Conservation (phyloP, 768 basidiomycete species). For the Artomyces pyxidatus region DNA sequence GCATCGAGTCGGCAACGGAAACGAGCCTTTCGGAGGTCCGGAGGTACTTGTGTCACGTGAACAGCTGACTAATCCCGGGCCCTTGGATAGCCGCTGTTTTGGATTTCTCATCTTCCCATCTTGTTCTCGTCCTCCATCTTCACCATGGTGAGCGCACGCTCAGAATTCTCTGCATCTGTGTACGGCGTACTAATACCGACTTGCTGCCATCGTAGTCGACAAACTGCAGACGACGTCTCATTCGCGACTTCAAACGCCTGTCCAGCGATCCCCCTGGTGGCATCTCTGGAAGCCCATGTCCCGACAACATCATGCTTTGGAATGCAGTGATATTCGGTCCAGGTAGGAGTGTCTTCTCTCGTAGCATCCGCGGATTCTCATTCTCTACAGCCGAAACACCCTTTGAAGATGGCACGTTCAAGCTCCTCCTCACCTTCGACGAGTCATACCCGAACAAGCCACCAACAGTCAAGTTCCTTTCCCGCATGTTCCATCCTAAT, state of each 20-base stretch:
- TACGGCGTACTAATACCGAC: not conserved
- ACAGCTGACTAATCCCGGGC: not conserved
- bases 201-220: conserved; percentile 57
- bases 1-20: no score
- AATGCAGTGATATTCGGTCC: conserved; percentile 99
- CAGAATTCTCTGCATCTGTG: not conserved
- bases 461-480: conserved; percentile 94
- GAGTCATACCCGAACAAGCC: conserved; percentile 99
- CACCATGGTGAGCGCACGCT: conserved; percentile 10
- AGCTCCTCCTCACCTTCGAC: conserved; percentile 89
- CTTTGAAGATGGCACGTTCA: conserved; percentile 99
- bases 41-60: no score
- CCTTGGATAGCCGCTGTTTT: no score
- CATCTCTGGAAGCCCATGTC: conserved; percentile 93
- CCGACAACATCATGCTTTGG: conserved; percentile 99
- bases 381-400: conserved; percentile 79
- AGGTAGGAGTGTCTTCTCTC: conserved; percentile 47
- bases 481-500: conserved; percentile 98
- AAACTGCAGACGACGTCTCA: conserved; percentile 88
- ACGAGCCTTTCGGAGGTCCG: no score
- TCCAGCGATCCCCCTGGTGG: conserved; percentile 93
- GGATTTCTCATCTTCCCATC: not conserved
- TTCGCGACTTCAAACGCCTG: conserved; percentile 95
- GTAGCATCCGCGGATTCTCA: not conserved
- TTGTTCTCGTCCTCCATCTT: conserved; percentile 8